phyloP scores from a whole-genome alignment of 257 asterid species.

The Solanum appendiculatum region DNA sequence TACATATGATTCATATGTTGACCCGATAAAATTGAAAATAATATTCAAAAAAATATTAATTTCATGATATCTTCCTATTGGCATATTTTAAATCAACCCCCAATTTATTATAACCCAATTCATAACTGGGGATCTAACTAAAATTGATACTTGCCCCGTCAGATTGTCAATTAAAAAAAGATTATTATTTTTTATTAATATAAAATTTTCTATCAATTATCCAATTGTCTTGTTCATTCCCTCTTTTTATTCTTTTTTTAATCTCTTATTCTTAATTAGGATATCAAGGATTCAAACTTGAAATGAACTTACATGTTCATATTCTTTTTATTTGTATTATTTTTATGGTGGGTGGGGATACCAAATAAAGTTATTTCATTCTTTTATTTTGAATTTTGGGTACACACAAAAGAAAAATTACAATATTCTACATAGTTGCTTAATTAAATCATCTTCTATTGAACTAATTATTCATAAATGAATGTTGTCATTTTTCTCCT shows the following conservation, averaged over 20 bases:
- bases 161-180: not conserved
- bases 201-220: too few relatives aligned
- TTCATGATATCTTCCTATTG: not conserved
- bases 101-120: not conserved
- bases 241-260: too few relatives aligned
- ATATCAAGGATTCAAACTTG: too few relatives aligned
- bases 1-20: not conserved
- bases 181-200: too few relatives aligned
- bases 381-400: not conserved
- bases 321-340: too few relatives aligned
- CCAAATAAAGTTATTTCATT: not conserved
- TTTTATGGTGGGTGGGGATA: not conserved
- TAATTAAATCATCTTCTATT: too few relatives aligned
- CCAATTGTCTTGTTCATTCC: too few relatives aligned
- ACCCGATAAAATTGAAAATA: not conserved
- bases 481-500: not conserved
- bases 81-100: not conserved
- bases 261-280: too few relatives aligned
- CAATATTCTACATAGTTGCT: not conserved
- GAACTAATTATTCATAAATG: not conserved
- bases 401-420: not conserved
- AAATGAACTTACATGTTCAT: too few relatives aligned
- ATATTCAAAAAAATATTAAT: too few relatives aligned
- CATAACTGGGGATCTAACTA: not conserved
- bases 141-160: not conserved